Base-by-base conservation (phyloP, 2,329 filamentous ascomycete genomes). In the Ascochyta pisi region DNA sequence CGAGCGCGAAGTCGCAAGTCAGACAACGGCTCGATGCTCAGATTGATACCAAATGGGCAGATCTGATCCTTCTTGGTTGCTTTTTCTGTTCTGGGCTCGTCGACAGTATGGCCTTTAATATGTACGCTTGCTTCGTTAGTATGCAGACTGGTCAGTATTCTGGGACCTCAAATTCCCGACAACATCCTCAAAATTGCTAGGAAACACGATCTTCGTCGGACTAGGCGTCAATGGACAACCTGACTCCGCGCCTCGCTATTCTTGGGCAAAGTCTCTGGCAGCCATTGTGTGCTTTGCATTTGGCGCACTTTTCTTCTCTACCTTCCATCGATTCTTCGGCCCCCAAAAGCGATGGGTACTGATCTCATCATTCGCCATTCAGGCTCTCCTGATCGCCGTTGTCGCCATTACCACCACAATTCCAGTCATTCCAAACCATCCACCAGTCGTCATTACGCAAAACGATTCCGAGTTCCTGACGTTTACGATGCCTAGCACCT, bases 131-230 rank as follows among this genome's bases (percentile, higher is more conserved):
- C 48, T 83, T 83, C 54, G 79, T 82, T 29, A 78, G 76, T 16
- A 83, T 83, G 81, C 81, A 83, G 64, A 83, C 81, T 23, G 80
- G 79, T 80, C 67, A 44, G 64, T 51, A 15, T 13, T 31, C 29
- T 31, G 5, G 10, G 13, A 6, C 29, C 29, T 6, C 10, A 10
- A 12, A 10, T 31, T 31, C 3, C 10, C 29, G 10, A 31, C 12
- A 13, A 31, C 10, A 31, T 13, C 10, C 40, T 54, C 16, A 54
- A 13, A 37, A n/a, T 13, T 75, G 12, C 6, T n/a, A 66, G 84
- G 85, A 35, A 88, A 88, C 72, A 87, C 85, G 9, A 82, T 88
- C 63, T 86, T 87, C 73, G 78, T 88, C 35, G 84, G 83, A 16
- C 82, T 88, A 22, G 84, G 84, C 51, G 81, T 83, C 12, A 81